Evolutionary conservation across 345 rosid species (phyloP).

Genomic region (Lagerstroemia speciosa): DNA sequence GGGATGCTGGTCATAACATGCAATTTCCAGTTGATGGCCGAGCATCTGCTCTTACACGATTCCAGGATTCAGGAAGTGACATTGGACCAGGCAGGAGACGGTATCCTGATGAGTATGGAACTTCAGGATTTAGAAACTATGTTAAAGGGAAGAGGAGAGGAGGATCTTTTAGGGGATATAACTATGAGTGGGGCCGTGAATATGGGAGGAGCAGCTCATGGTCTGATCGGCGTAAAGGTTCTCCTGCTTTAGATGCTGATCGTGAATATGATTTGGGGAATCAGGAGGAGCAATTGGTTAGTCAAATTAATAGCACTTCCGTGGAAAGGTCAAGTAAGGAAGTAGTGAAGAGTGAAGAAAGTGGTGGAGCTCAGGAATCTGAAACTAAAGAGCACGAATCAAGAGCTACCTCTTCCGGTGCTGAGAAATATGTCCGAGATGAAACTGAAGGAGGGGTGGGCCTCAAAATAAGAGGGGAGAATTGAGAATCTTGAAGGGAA

Average conservation of each 20-base stretch:
- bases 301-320: conserved; percentile 42
- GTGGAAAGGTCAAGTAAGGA: conserved; percentile 45
- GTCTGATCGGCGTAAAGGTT: conserved; percentile 50
- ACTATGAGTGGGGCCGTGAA: conserved; percentile 59
- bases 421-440: conserved; percentile 26
- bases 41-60: conserved; percentile 41
- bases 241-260: conserved; percentile 16
- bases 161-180: conserved; percentile 37
- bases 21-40: conserved; percentile 34
- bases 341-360: conserved; percentile 36
- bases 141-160: conserved; percentile 60
- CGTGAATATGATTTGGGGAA: conserved; percentile 20
- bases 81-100: conserved; percentile 43
- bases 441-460: conserved; percentile 17
- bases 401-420: conserved; percentile 42
- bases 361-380: conserved; percentile 41
- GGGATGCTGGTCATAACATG: conserved; percentile 20
- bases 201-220: conserved; percentile 63
- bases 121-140: conserved; percentile 41
- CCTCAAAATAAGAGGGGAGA: conserved; percentile 16
- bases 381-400: conserved; percentile 38
- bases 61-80: conserved; percentile 39
- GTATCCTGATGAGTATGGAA: conserved; percentile 47
- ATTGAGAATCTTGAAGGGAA: conserved; percentile 19
- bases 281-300: conserved; percentile 45